phyloP scores from a whole-genome alignment of 495 filamentous ascomycete genomes.

The Xylaria flabelliformis region DNA sequence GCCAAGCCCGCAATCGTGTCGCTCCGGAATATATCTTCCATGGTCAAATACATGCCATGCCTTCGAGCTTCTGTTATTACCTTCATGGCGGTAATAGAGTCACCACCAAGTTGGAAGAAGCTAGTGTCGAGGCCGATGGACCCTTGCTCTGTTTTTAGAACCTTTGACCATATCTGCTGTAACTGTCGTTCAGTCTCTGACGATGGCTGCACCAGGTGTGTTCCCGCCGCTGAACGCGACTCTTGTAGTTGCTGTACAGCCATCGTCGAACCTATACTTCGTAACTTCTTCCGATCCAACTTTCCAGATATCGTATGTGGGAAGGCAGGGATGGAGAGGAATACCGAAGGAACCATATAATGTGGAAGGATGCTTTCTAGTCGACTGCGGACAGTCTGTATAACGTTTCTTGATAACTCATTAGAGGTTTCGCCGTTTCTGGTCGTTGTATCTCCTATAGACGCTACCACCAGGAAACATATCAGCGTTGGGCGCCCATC shows the following conservation, averaged over 20 bases:
- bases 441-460: not conserved
- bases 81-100: slow-evolving; percentile 57
- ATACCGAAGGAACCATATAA: slow-evolving; percentile 65
- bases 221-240: not conserved
- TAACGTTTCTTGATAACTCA: not conserved
- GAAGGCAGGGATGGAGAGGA: slow-evolving; percentile 55
- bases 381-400: slow-evolving; percentile 1
- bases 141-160: slow-evolving; percentile 29
- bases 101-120: slow-evolving; percentile 51
- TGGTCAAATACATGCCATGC: slow-evolving; percentile 29
- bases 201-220: not conserved
- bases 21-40: slow-evolving; percentile 10
- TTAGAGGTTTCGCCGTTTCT: not conserved
- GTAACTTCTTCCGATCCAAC: slow-evolving; percentile 47
- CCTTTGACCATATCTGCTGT: slow-evolving; percentile 25
- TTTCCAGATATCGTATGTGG: slow-evolving; percentile 62
- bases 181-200: slow-evolving; percentile 22
- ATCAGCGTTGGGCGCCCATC: not conserved
- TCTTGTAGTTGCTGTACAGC: not conserved
- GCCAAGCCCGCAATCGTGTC: slow-evolving; percentile 11
- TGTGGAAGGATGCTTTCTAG: slow-evolving; percentile 3
- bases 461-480: not conserved
- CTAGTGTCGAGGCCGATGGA: slow-evolving; percentile 52
- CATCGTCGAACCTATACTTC: slow-evolving; percentile 21
- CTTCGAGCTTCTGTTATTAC: slow-evolving; percentile 54